Conservation (phyloP, 1,139 yeast genomes). For the Magnusiomyces magnusii region DNA sequence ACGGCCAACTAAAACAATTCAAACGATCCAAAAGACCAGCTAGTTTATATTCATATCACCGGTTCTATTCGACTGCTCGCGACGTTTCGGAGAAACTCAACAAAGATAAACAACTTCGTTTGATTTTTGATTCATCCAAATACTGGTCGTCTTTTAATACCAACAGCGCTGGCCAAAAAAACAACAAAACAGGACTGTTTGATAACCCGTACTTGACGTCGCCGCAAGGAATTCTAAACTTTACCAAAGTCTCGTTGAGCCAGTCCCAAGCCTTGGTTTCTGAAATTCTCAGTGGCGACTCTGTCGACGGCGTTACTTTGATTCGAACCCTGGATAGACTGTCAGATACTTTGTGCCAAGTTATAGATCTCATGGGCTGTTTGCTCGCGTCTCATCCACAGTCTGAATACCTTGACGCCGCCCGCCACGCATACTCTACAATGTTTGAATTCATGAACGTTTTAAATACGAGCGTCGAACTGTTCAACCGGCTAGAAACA, state of each 20-base stretch:
- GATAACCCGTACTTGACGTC: slow-evolving; percentile 58
- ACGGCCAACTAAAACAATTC: too few relatives aligned
- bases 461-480: slow-evolving; percentile 73
- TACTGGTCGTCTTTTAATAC: slow-evolving; percentile 11
- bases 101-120: slow-evolving; percentile 12
- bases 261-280: slow-evolving; percentile 58
- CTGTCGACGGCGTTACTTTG: slow-evolving; percentile 35
- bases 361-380: slow-evolving; percentile 90
- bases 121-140: slow-evolving; percentile 13
- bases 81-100: background rate
- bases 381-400: slow-evolving; percentile 85
- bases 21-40: too few relatives aligned
- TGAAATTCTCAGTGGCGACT: slow-evolving; percentile 41
- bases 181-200: slow-evolving; percentile 53
- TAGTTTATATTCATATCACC: too few relatives aligned
- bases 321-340: slow-evolving; percentile 70
- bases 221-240: slow-evolving; percentile 63
- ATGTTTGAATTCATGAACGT: slow-evolving; percentile 94
- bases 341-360: slow-evolving; percentile 84
- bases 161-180: background rate
- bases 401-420: slow-evolving; percentile 59
- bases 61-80: background rate
- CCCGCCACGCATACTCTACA: slow-evolving; percentile 80
- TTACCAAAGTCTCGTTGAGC: slow-evolving; percentile 54
- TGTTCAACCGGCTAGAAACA: slow-evolving; percentile 51